Percentiles rank a stretch among this genome's conserved stretches.
Conservation (phyloP, 1,284 basidiomycete species). For the Ustilago shanxiensis region DNA sequence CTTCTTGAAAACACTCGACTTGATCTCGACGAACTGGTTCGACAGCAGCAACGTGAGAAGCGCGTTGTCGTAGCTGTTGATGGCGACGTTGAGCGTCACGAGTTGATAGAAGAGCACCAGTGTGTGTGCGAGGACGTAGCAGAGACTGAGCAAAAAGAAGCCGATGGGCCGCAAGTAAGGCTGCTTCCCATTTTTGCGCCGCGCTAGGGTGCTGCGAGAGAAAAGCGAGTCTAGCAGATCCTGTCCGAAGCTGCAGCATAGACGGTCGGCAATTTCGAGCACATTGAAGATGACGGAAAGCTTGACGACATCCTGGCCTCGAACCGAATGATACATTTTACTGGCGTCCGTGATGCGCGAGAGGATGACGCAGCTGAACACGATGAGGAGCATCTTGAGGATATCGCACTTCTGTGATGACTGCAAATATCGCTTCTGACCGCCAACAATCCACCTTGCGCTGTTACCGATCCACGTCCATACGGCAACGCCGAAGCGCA, state of each 20-base stretch:
- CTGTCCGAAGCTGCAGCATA: slow-evolving; percentile 97
- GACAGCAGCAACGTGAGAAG: slow-evolving; percentile 93
- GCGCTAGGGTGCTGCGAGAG: slow-evolving; percentile 87
- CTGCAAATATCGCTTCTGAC: slow-evolving; percentile 55
- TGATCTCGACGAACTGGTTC: slow-evolving; percentile 99
- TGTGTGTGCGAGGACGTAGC: slow-evolving; percentile 84
- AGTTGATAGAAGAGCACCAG: slow-evolving; percentile 98
- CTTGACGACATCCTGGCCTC: slow-evolving; percentile 88
- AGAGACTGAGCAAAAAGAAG: slow-evolving; percentile 85
- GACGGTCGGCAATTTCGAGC: slow-evolving; percentile 85
- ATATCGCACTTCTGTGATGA: slow-evolving; percentile 90
- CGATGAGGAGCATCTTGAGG: slow-evolving; percentile 81
- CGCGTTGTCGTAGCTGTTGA: slow-evolving; percentile 98
- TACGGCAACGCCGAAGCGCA: slow-evolving; percentile 75
- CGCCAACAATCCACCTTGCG: slow-evolving; percentile 47
- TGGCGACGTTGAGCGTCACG: slow-evolving; percentile 94
- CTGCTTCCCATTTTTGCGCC: slow-evolving; percentile 71
- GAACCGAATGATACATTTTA: slow-evolving; percentile 97
- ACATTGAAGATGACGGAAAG: slow-evolving; percentile 98
- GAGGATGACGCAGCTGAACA: slow-evolving; percentile 81
- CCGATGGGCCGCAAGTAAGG: slow-evolving; percentile 79
- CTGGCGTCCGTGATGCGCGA: slow-evolving; percentile 90
- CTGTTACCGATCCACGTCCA: slow-evolving; percentile 53
- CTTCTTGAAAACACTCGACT: slow-evolving; percentile 98
- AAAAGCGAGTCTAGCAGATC: slow-evolving; percentile 97